Conservation (phyloP, 2,329 filamentous ascomycete genomes). For the Phaeomoniella chlamydospora region DNA sequence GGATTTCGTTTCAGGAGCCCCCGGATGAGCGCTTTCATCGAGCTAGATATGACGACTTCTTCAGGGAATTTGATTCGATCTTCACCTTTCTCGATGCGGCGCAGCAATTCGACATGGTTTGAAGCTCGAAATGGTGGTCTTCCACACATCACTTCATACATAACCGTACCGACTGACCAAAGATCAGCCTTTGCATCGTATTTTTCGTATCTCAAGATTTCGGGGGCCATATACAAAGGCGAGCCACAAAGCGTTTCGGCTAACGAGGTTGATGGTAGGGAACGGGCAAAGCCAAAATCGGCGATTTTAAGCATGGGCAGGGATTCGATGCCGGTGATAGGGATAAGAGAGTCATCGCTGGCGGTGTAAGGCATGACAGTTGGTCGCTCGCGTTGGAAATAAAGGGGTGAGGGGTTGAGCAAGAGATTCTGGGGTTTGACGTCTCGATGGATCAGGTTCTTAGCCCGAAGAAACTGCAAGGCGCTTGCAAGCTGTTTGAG, state of each 20-base stretch:
- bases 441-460: constrained; percentile 87
- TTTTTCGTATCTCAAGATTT: constrained; percentile 92
- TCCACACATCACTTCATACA: constrained; percentile 90
- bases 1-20: constrained; percentile 73
- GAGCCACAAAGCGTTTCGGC: constrained; percentile 95
- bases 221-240: constrained; percentile 95
- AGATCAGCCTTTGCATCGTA: constrained; percentile 95
- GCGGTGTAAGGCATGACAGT: constrained; percentile 59
- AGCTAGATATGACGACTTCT: constrained; percentile 54
- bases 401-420: constrained; percentile 63
- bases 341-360: constrained; percentile 67
- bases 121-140: constrained; percentile 79
- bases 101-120: constrained; percentile 87
- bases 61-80: constrained; percentile 73
- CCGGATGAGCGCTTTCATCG: constrained; percentile 69
- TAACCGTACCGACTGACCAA: constrained; percentile 92
- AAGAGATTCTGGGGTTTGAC: constrained; percentile 95
- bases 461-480: constrained; percentile 69
- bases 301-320: constrained; percentile 95
- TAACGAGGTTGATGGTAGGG: constrained; percentile 76
- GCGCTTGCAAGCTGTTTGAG: constrained; percentile 89
- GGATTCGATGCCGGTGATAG: constrained; percentile 65
- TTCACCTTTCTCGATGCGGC: constrained; percentile 79
- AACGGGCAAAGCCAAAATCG: constrained; percentile 95
- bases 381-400: constrained; percentile 49